Percentiles rank a stretch among this genome's conserved stretches.
phyloP scores from a whole-genome alignment of 768 basidiomycete genomes.

The Auricularia sp. region DNA sequence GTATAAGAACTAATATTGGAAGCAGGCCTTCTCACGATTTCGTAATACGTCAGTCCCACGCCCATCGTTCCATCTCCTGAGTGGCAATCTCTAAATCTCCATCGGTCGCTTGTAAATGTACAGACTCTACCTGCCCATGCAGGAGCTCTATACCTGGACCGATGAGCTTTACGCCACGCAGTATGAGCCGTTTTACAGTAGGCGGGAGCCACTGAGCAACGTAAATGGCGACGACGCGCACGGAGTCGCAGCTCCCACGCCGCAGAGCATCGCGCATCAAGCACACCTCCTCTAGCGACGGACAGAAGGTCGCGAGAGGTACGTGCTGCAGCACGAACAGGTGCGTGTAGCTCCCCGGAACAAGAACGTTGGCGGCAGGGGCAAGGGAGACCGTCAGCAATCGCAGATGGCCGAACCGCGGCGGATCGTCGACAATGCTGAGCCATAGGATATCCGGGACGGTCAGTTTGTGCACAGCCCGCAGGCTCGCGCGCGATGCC shows the following conservation, averaged over 20 bases:
- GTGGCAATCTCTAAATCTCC: neutral
- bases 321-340: neutral
- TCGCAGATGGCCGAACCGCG: neutral
- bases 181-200: neutral
- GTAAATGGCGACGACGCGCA: neutral
- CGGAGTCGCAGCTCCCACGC: neutral
- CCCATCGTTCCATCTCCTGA: neutral
- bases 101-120: neutral
- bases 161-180: neutral
- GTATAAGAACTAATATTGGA: too few species aligned
- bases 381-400: neutral
- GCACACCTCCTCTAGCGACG: neutral
- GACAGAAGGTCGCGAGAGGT: neutral
- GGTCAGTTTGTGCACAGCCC: neutral
- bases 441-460: neutral
- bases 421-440: neutral
- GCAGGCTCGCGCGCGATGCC: neutral
- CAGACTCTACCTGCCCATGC: neutral
- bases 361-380: neutral
- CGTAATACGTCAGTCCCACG: neutral
- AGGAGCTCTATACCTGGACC: neutral
- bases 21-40: too few species aligned
- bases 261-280: neutral
- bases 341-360: neutral
- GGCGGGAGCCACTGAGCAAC: neutral